Conservation (phyloP, 23 red algal species). For the Gracilaria gracilis region DNA sequence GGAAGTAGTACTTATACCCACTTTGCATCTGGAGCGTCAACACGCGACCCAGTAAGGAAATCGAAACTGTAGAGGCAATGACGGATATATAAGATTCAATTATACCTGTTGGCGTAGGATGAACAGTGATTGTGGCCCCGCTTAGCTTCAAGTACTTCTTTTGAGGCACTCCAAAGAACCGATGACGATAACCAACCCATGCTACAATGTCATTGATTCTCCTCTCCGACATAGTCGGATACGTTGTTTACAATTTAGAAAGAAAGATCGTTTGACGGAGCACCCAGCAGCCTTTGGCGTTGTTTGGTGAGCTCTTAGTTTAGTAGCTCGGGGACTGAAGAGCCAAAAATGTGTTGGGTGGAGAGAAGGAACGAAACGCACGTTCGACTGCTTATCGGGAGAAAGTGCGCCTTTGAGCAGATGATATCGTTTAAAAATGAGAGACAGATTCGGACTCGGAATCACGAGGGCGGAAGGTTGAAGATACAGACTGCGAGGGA, state of each 20-base stretch:
- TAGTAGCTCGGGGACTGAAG: neutral
- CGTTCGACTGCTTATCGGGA: neutral
- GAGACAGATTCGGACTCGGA: neutral
- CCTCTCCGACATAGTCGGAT: neutral
- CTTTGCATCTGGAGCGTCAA: slow-evolving; percentile 15
- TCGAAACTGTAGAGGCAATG: neutral
- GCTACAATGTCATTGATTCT: slow-evolving; percentile 14
- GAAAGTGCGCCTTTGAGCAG: neutral
- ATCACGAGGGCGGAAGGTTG: neutral
- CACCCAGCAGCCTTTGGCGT: neutral
- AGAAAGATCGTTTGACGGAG: neutral
- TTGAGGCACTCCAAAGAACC: slow-evolving; percentile 17
- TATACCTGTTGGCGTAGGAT: neutral
- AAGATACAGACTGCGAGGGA: neutral
- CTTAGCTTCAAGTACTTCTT: slow-evolving; percentile 28
- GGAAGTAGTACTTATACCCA: slow-evolving; percentile 29
- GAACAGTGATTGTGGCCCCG: slow-evolving; percentile 22
- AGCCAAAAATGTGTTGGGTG: neutral
- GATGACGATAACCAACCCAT: slow-evolving; percentile 23
- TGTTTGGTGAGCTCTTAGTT: no score
- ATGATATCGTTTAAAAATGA: neutral
- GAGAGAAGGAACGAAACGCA: neutral
- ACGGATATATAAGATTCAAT: slow-evolving; percentile 9
- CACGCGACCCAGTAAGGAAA: slow-evolving; percentile 20
- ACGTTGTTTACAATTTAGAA: neutral